phyloP scores from a whole-genome alignment of 2,329 filamentous ascomycete species.

The Exophiala phaeomuriformis region DNA sequence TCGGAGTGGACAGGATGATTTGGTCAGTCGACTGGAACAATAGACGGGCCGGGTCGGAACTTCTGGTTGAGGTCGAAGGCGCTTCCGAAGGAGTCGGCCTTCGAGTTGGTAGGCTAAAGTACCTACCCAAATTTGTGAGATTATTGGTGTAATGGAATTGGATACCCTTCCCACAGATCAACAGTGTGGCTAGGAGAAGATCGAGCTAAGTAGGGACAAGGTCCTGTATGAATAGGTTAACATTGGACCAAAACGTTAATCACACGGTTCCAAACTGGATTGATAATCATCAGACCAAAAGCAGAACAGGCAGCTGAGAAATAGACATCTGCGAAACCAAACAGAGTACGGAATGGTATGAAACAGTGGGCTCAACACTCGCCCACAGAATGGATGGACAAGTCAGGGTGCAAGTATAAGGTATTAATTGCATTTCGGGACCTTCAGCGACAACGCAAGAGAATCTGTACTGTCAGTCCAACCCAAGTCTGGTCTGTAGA shows the following conservation, averaged over 20 bases:
- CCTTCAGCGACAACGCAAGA: neutral
- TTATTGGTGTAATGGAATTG: too few species aligned
- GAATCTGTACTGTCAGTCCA: constrained; percentile 9
- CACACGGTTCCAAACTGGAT: too few species aligned
- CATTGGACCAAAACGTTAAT: neutral
- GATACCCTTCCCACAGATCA: neutral
- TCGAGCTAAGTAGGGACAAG: neutral
- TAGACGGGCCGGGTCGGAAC: too few species aligned
- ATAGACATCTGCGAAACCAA: neutral
- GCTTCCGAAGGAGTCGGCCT: too few species aligned
- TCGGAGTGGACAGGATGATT: too few species aligned
- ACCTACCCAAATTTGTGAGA: too few species aligned
- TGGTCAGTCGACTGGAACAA: too few species aligned
- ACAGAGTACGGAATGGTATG: too few species aligned
- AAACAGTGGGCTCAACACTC: too few species aligned
- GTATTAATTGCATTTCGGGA: neutral
- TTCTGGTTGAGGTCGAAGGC: too few species aligned
- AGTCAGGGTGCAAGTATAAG: neutral
- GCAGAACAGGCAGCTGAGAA: neutral
- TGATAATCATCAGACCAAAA: too few species aligned
- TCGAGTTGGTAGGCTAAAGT: too few species aligned
- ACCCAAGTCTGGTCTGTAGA: neutral
- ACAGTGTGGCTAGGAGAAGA: neutral
- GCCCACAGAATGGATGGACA: neutral
- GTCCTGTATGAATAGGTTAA: constrained; percentile 1